These are phyloP conservation scores for Asterophora parasitica DNA, from an alignment of 768 basidiomycete species.

Conservation along the genomic window DNA sequence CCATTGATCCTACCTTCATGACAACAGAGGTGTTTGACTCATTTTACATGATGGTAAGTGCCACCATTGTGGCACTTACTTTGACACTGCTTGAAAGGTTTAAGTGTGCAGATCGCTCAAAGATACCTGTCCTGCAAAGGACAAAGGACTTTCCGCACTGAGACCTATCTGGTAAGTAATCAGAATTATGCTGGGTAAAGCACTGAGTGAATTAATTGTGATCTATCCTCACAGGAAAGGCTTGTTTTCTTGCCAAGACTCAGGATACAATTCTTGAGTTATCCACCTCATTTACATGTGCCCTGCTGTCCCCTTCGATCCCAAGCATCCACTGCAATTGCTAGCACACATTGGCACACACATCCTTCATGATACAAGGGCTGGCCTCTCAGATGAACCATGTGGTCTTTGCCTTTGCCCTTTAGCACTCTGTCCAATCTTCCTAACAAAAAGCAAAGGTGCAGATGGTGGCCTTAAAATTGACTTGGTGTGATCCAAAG, in stretches of 20 bases:
- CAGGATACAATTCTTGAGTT: background rate
- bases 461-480: slow-evolving; percentile 1
- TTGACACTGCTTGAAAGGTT: background rate
- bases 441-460: slow-evolving; percentile 12
- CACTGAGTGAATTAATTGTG: background rate
- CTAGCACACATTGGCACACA: slow-evolving; percentile 19
- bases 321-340: slow-evolving; percentile 7
- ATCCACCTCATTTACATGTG: slow-evolving; percentile 1
- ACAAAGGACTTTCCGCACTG: too few relatives aligned
- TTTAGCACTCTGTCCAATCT: slow-evolving; percentile 12
- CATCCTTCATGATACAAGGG: slow-evolving; percentile 12
- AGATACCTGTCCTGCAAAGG: slow-evolving; percentile 9
- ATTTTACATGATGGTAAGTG: slow-evolving; percentile 7
- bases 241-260: slow-evolving; percentile 4
- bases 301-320: slow-evolving; percentile 4
- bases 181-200: too few relatives aligned
- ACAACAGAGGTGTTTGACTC: background rate
- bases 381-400: slow-evolving; percentile 9
- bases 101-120: background rate
- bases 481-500: slow-evolving; percentile 13
- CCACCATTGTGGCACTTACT: background rate
- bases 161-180: too few relatives aligned
- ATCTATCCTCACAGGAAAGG: background rate
- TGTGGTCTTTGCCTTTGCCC: slow-evolving; percentile 21
- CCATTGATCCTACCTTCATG: slow-evolving; percentile 14